A percentile compares a stretch with the other conserved stretches of the same genome.
These are phyloP conservation scores for barley (Hordeum vulgare) DNA, from an alignment of 176 grass and related monocot species.

Conservation along the genomic window MorexV3_pseudomolecules_assembly NC_058519.1:2455209-2455708, in stretches of 20 bases:
- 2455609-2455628: too few relatives aligned
- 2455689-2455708: neutral
- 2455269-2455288: neutral
- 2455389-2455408: neutral
- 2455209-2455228: too few relatives aligned
- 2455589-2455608: neutral
- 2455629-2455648: neutral
- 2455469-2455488: neutral
- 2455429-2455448: neutral
- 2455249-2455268: neutral
- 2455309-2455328: neutral
- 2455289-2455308: neutral
- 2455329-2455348: neutral
- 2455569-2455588: neutral
- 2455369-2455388: neutral
- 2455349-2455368: neutral
- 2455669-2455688: neutral
- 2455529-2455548: neutral
- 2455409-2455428: neutral
- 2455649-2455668: neutral
- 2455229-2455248: too few relatives aligned
- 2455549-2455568: neutral
- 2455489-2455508: neutral
- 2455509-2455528: neutral
- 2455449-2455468: neutral